Evolutionary conservation across 306 rosid species (phyloP).

Genomic region (Ochetophila trinervis): DNA sequence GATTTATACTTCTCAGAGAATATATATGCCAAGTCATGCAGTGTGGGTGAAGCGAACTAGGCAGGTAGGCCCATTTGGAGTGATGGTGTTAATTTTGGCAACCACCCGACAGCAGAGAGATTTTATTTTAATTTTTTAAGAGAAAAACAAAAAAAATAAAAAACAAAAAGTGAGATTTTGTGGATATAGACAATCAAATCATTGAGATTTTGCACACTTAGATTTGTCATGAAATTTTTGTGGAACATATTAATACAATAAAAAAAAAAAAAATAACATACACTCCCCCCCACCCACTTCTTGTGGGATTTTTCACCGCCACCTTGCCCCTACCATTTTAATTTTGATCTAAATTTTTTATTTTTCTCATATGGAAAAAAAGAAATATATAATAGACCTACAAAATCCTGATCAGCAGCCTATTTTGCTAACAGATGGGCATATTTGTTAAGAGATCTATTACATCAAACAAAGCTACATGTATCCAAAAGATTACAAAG

Average conservation of each 20-base stretch:
- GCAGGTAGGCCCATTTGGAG: constrained; percentile 15
- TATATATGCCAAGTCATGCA: constrained; percentile 1
- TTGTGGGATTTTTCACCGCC: neutral
- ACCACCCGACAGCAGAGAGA: constrained; percentile 9
- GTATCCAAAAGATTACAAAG: too few species aligned
- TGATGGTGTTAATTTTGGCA: constrained; percentile 11
- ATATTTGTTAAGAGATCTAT: too few species aligned
- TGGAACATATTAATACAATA: constrained; percentile 9
- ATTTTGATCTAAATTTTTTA: too few species aligned
- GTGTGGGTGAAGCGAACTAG: constrained; percentile 19
- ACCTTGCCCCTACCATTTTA: neutral
- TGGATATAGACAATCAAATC: neutral
- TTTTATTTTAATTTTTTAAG: neutral
- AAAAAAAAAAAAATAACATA: too few species aligned
- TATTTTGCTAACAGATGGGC: too few species aligned
- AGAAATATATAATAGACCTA: too few species aligned
- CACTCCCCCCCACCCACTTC: constrained; percentile 14
- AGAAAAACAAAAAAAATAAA: neutral
- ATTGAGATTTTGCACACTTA: neutral
- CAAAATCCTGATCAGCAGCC: too few species aligned
- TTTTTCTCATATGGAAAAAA: too few species aligned
- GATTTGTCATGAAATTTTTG: constrained; percentile 25
- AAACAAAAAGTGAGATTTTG: constrained; percentile 4
- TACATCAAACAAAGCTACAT: too few species aligned
- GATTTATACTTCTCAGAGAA: neutral